phyloP scores from a whole-genome alignment of 2,329 filamentous ascomycete genomes.

The Aureobasidium melanogenum region DNA sequence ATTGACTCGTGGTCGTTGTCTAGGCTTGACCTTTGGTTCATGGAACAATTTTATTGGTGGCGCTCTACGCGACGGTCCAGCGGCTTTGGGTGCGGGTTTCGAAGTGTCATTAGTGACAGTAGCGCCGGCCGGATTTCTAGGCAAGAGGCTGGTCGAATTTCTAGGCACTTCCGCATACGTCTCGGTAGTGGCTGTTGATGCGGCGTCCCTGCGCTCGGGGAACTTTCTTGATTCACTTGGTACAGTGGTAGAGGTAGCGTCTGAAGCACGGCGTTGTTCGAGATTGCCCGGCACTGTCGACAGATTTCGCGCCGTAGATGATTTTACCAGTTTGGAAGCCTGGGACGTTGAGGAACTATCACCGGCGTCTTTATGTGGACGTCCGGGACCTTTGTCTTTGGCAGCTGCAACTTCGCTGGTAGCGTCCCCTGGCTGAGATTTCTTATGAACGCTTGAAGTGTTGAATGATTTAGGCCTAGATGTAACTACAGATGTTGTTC shows the following conservation, averaged over 20 bases:
- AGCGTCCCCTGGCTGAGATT: neutral
- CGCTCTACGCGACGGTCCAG: neutral
- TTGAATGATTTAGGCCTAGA: neutral
- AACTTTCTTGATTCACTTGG: neutral
- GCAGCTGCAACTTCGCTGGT: neutral
- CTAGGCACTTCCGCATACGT: neutral
- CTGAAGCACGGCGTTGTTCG: neutral
- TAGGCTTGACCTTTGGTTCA: neutral
- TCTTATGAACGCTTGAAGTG: neutral
- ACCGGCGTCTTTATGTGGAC: neutral
- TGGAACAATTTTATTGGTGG: neutral
- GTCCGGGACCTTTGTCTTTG: neutral
- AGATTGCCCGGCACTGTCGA: neutral
- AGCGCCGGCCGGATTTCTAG: too few species aligned
- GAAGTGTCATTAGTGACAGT: neutral
- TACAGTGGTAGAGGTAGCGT: neutral
- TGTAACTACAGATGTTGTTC: neutral
- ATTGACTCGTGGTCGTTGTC: slow-evolving; percentile 14
- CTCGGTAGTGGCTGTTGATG: neutral
- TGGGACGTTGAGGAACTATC: neutral
- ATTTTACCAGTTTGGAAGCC: neutral
- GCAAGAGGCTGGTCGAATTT: neutral
- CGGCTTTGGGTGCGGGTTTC: neutral
- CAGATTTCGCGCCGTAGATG: neutral
- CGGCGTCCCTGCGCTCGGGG: neutral